Percentiles rank a stretch among this genome's conserved stretches.
Conservation (phyloP, 2,329 filamentous ascomycete genomes). For the Fusarium sarcochroum region DNA sequence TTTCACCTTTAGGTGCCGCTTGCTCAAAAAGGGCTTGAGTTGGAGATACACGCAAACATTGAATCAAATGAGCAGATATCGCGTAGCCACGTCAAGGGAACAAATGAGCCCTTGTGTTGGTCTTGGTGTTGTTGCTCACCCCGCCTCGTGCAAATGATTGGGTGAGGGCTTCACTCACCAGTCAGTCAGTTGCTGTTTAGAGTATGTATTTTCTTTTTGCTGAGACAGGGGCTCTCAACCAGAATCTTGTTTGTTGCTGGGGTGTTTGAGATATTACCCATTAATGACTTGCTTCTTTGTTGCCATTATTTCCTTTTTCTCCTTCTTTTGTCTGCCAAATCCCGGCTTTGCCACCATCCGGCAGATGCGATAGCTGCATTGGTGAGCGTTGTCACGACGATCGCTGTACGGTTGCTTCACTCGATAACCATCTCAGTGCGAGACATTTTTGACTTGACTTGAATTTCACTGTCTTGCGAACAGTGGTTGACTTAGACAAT, state of each 20-base stretch:
- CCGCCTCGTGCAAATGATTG: slow-evolving; percentile 34
- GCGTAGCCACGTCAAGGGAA: slow-evolving; percentile 1
- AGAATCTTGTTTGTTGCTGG: neutral
- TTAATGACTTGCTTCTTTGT: neutral
- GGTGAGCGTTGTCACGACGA: slow-evolving; percentile 10
- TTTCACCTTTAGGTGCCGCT: neutral
- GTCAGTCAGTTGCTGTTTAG: neutral
- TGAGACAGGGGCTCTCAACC: slow-evolving; percentile 1
- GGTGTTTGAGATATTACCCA: neutral
- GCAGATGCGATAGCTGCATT: slow-evolving; percentile 1
- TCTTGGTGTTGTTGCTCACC: neutral
- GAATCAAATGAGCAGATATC: neutral
- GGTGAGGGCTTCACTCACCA: slow-evolving; percentile 1
- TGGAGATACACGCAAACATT: neutral
- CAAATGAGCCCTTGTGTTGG: neutral
- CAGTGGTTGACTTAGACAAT: slow-evolving; percentile 1
- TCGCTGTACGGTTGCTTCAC: slow-evolving; percentile 12
- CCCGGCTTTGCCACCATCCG: neutral
- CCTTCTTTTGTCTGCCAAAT: neutral
- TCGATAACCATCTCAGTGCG: neutral
- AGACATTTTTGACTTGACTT: neutral
- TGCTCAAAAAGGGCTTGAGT: neutral
- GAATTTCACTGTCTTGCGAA: neutral
- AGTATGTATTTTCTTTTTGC: neutral
- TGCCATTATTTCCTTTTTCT: slow-evolving; percentile 6